These are phyloP conservation scores for Haplosporangium sp. DNA, from an alignment of 371 early-diverging fungal genomes.

Conservation along the genomic window DNA sequence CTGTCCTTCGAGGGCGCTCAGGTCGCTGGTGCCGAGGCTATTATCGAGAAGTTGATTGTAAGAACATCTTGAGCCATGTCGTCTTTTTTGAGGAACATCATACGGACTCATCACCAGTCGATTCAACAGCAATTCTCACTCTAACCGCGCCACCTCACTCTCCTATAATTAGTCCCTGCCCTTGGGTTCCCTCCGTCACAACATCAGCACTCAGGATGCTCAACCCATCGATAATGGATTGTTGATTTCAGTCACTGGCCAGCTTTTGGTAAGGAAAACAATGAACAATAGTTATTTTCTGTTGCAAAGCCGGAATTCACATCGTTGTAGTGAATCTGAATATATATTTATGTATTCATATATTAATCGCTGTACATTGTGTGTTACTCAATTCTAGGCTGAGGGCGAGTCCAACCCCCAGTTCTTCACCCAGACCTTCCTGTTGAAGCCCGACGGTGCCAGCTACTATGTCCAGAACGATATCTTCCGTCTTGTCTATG, in stretches of 20 bases:
- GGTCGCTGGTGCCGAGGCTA: slow-evolving; percentile 64
- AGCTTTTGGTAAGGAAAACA: slow-evolving; percentile 83
- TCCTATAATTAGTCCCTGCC: slow-evolving; percentile 5
- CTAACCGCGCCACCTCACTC: no score
- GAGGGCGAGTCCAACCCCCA: slow-evolving; percentile 84
- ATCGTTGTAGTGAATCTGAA: no score
- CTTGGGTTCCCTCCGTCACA: slow-evolving; percentile 5
- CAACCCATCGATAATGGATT: slow-evolving; percentile 74
- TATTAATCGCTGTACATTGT: neutral
- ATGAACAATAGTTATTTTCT: no score
- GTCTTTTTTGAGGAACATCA: no score
- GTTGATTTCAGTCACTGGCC: slow-evolving; percentile 88
- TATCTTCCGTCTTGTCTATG: slow-evolving; percentile 83
- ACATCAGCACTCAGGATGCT: slow-evolving; percentile 76
- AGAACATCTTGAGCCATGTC: slow-evolving; percentile 24
- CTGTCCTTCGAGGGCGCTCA: slow-evolving; percentile 87
- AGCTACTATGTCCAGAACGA: slow-evolving; percentile 82
- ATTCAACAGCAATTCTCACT: no score
- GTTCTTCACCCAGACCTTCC: slow-evolving; percentile 88
- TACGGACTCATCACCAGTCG: no score
- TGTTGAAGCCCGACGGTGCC: slow-evolving; percentile 71
- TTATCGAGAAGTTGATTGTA: slow-evolving; percentile 86
- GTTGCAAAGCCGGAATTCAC: no score
- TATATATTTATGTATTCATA: no score
- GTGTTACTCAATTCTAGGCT: slow-evolving; percentile 58